Evolutionary conservation across 352 stramenopile genomes (phyloP).

Genomic region (Phytophthora podocarpi): DNA sequence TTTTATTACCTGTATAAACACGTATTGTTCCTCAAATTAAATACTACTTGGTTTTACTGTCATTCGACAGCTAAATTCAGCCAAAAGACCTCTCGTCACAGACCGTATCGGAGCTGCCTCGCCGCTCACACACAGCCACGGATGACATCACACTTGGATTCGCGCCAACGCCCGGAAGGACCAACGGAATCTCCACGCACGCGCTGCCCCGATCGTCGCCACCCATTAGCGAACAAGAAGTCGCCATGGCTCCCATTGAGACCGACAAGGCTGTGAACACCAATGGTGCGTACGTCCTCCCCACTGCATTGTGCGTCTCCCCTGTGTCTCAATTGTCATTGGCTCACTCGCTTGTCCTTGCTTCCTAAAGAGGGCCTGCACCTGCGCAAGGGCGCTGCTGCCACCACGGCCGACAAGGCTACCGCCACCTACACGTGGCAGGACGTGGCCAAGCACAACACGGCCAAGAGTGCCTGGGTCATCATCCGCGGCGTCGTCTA

Average conservation of each 20-base stretch:
- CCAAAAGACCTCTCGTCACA: too few relatives aligned
- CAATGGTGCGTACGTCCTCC: constrained; percentile 23
- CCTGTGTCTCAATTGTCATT: background rate
- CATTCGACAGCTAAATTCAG: too few relatives aligned
- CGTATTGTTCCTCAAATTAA: too few relatives aligned
- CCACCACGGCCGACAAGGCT: constrained; percentile 21
- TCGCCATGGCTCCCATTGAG: constrained; percentile 43
- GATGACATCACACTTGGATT: constrained; percentile 52
- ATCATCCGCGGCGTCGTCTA: constrained; percentile 95
- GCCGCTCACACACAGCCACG: too few relatives aligned
- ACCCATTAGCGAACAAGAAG: constrained; percentile 16
- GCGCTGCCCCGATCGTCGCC: background rate
- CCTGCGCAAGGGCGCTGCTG: constrained; percentile 54
- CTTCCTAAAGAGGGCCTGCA: constrained; percentile 46
- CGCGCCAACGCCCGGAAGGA: constrained; percentile 25
- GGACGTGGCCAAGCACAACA: constrained; percentile 96
- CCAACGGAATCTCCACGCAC: constrained; percentile 27
- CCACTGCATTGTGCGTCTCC: background rate
- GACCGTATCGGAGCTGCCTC: constrained; percentile 4
- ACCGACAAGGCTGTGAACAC: constrained; percentile 21
- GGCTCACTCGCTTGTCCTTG: background rate
- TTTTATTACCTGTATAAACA: background rate
- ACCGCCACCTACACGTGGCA: constrained; percentile 89
- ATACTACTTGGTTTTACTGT: too few relatives aligned
- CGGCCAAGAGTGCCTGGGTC: constrained; percentile 95